Percentiles rank a stretch among this genome's conserved stretches.
phyloP scores from a whole-genome alignment of 192 early-diverging fungal species.

The Entomortierella parvispora region DNA sequence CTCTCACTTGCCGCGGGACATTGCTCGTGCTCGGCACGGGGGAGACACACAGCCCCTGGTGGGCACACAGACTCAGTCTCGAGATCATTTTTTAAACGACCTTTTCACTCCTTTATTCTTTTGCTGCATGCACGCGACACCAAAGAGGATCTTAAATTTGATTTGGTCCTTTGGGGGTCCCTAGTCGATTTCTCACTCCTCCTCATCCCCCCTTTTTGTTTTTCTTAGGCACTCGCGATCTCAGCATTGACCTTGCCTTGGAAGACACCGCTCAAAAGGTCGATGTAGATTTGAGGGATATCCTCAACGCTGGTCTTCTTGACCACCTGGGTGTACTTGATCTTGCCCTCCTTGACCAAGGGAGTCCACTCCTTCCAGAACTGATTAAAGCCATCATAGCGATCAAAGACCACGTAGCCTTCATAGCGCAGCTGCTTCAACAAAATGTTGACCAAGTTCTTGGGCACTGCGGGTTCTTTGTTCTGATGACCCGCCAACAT shows the following conservation, averaged over 20 bases:
- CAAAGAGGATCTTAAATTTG: no score
- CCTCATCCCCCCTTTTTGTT: no score
- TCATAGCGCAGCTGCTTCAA: conserved; percentile 42
- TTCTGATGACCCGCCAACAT: conserved; percentile 20
- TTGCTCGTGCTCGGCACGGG: no score
- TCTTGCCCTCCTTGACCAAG: conserved; percentile 30
- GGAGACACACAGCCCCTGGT: no score
- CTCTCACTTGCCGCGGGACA: no score
- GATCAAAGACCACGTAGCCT: conserved; percentile 26
- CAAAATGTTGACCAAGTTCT: conserved; percentile 26
- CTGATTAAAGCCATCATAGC: conserved; percentile 10
- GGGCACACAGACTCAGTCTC: no score
- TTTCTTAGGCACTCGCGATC: conserved; percentile 10
- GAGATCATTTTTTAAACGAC: no score
- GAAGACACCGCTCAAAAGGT: conserved; percentile 18
- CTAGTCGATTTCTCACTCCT: no score
- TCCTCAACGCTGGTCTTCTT: neutral
- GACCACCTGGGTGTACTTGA: conserved; percentile 24
- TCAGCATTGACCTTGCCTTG: conserved; percentile 37
- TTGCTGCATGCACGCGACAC: no score
- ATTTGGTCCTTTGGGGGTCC: no score
- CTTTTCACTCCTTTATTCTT: no score
- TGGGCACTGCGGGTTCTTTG: conserved; percentile 4
- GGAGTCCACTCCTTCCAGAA: conserved; percentile 33
- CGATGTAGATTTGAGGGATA: conserved; percentile 17